Conservation (phyloP, 371 early-diverging fungal species). For the Parasitella parasitica region DNA sequence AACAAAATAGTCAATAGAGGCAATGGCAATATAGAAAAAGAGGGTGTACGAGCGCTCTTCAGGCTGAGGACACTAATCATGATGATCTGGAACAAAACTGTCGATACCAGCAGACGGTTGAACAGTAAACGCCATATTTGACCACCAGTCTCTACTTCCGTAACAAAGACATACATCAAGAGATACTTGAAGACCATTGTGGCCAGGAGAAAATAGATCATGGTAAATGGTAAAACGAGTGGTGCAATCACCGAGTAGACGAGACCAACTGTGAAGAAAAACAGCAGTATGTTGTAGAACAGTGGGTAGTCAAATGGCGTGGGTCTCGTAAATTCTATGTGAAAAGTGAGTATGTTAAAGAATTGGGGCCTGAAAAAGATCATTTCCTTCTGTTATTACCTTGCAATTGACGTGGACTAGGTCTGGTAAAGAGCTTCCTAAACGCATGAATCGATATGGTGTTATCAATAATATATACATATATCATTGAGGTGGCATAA, state of each 20-base stretch:
- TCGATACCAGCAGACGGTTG: conserved; percentile 67
- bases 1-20: conserved; percentile 61
- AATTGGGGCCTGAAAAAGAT: no score
- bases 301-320: conserved; percentile 71
- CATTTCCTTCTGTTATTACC: conserved; percentile 22
- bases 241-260: conserved; percentile 75
- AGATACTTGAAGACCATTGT: conserved; percentile 70
- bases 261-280: conserved; percentile 69
- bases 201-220: conserved; percentile 62
- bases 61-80: conserved; percentile 63
- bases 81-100: conserved; percentile 69
- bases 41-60: conserved; percentile 40
- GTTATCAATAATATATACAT: neutral
- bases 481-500: neutral
- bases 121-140: conserved; percentile 77
- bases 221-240: conserved; percentile 63
- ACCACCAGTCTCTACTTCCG: conserved; percentile 71
- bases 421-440: conserved; percentile 55
- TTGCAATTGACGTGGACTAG: conserved; percentile 76
- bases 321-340: conserved; percentile 58
- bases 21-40: conserved; percentile 56
- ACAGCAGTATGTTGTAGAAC: conserved; percentile 69
- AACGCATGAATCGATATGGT: neutral
- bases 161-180: conserved; percentile 62
- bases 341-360: no score